phyloP scores from a whole-genome alignment of 768 basidiomycete species.

The Mrakia hoshinonis region DNA sequence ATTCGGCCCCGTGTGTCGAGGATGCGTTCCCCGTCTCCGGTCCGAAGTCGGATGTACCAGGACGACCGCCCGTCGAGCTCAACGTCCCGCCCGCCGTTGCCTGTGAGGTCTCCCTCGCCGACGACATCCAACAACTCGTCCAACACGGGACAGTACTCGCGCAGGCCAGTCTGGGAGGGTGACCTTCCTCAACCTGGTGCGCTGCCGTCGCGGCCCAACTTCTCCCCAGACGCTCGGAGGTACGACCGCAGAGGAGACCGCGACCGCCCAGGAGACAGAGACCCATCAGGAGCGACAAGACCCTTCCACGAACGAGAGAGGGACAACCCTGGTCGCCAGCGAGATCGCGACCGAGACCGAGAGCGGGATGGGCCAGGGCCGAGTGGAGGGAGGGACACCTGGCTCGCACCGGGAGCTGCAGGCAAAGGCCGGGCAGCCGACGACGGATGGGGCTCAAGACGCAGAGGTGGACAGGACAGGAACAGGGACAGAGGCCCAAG shows the following conservation, averaged over 20 bases:
- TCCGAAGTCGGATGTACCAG: neutral
- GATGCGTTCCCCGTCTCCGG: neutral
- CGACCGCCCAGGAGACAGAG: neutral
- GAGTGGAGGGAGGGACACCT: neutral
- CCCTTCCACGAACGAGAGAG: conserved; percentile 4
- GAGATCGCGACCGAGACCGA: neutral
- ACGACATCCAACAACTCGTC: conserved; percentile 9
- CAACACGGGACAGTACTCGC: neutral
- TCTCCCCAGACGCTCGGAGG: neutral
- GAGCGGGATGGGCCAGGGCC: neutral
- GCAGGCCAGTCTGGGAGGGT: neutral
- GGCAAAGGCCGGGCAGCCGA: neutral
- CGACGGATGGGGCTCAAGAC: conserved; percentile 3
- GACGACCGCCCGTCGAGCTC: neutral
- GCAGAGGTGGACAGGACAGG: neutral
- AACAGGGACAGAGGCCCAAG: neutral
- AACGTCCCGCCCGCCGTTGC: neutral
- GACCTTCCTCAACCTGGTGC: neutral
- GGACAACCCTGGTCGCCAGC: neutral
- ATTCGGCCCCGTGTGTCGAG: too few species aligned
- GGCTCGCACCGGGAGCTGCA: conserved; percentile 1
- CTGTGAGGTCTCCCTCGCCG: neutral
- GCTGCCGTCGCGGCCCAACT: neutral
- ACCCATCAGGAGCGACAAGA: neutral
- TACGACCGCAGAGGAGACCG: conserved; percentile 6